phyloP scores from a whole-genome alignment of 1,284 basidiomycete species.

The Kwoniella shivajii region DNA sequence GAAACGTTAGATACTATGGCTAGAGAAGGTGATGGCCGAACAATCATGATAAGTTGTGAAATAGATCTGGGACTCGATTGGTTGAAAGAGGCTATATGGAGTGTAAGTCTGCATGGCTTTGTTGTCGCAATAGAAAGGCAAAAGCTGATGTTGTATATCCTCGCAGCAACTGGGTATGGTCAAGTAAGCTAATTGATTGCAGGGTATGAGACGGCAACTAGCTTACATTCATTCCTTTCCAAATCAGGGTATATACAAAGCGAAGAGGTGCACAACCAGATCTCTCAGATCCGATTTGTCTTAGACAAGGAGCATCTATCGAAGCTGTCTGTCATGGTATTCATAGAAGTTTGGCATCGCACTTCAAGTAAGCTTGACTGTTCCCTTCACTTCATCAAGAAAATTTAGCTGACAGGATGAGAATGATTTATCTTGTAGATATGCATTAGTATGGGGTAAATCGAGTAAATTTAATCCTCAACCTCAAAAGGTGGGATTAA shows the following conservation, averaged over 20 bases:
- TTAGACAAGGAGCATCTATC: conserved; percentile 88
- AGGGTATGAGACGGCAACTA: background rate
- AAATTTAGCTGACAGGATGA: background rate
- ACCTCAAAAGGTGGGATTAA: conserved; percentile 86
- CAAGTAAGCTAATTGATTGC: conserved; percentile 56
- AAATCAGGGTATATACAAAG: conserved; percentile 78
- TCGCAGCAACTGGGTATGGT: conserved; percentile 70
- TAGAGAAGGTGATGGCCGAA: conserved; percentile 69
- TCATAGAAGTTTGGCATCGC: conserved; percentile 82
- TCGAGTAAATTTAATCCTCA: conserved; percentile 89
- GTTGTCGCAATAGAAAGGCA: background rate
- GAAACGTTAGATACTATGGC: conserved; percentile 88
- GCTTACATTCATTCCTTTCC: conserved; percentile 7
- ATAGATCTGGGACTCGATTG: conserved; percentile 85
- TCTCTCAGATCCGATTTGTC: conserved; percentile 86
- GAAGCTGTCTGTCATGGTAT: conserved; percentile 93
- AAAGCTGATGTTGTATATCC: background rate
- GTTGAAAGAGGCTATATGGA: conserved; percentile 88
- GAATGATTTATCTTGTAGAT: conserved; percentile 54
- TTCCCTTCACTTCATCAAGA: background rate
- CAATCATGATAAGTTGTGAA: conserved; percentile 92
- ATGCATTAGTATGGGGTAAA: conserved; percentile 90
- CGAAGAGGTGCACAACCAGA: conserved; percentile 93
- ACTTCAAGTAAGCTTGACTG: conserved; percentile 64
- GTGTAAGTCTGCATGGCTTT: conserved; percentile 39